Evolutionary conservation across 2,329 filamentous ascomycete genomes (phyloP).

Genomic region (Mycosphaerelloides madeirae): DNA sequence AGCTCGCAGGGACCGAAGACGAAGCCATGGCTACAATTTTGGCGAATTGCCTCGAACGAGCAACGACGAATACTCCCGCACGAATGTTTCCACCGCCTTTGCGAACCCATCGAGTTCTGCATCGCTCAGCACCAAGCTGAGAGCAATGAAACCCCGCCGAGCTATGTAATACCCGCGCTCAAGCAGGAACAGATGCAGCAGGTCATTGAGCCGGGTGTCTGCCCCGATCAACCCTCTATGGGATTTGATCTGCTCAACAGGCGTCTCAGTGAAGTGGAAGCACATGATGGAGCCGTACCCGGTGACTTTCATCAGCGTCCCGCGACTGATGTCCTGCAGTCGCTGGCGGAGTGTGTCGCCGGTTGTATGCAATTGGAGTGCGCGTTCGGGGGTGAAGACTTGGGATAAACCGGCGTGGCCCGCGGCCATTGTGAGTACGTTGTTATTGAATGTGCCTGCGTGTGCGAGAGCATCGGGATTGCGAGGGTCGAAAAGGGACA

Average conservation of each 20-base stretch:
- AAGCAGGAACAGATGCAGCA: constrained; percentile 38
- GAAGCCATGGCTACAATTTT: neutral
- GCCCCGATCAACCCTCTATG: constrained; percentile 22
- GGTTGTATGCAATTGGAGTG: constrained; percentile 27
- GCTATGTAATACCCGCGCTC: constrained; percentile 36
- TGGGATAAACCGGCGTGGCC: constrained; percentile 42
- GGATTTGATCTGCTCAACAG: constrained; percentile 22
- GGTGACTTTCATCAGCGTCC: constrained; percentile 36
- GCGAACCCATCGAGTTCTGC: constrained; percentile 34
- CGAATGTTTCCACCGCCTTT: constrained; percentile 10
- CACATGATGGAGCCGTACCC: constrained; percentile 36
- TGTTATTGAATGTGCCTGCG: constrained; percentile 66
- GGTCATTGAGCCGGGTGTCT: constrained; percentile 27
- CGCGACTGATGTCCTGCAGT: constrained; percentile 27
- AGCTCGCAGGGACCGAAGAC: too few species aligned
- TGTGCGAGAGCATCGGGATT: constrained; percentile 44
- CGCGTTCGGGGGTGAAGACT: constrained; percentile 34
- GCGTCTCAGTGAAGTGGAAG: constrained; percentile 33
- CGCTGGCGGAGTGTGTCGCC: constrained; percentile 30
- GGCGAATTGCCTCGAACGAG: neutral
- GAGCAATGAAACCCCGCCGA: constrained; percentile 33
- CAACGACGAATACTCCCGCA: constrained; percentile 6
- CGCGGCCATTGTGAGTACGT: constrained; percentile 56
- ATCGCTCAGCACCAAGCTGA: constrained; percentile 33
- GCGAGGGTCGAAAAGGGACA: constrained; percentile 54